Conservation (phyloP, 2,329 filamentous ascomycete genomes). For the Arthrocladium fulminans region DNA sequence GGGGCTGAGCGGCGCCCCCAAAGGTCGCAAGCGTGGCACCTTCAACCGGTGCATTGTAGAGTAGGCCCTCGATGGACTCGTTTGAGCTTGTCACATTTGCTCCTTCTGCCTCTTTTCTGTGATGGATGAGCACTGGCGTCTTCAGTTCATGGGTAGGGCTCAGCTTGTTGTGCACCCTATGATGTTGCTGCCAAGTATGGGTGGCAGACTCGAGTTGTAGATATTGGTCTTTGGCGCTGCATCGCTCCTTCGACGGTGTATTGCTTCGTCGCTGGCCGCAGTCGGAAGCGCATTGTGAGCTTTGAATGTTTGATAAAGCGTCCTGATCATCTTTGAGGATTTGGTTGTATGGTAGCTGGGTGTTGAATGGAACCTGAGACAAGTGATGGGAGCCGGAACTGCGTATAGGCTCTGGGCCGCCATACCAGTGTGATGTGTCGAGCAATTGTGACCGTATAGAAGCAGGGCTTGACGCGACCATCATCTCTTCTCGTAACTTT, state of each 20-base stretch:
- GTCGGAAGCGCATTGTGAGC: neutral
- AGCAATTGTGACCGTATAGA: neutral
- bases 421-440: neutral
- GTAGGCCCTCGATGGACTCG: neutral
- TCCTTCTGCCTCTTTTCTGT: neutral
- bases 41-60: neutral
- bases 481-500: too few species aligned
- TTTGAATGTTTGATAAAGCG: neutral
- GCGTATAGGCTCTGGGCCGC: too few species aligned
- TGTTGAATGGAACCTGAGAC: slow-evolving; percentile 1
- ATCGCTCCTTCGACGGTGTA: neutral
- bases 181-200: neutral
- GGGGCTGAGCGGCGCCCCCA: neutral
- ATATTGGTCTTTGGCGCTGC: too few species aligned
- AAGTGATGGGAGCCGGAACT: neutral
- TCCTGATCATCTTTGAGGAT: neutral
- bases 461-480: neutral
- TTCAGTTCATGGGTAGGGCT: neutral
- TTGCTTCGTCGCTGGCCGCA: neutral
- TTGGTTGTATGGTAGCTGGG: neutral
- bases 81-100: neutral
- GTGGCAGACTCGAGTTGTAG: too few species aligned
- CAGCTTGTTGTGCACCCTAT: neutral
- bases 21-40: neutral
- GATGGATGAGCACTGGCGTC: neutral